A percentile compares a stretch with the other conserved stretches of the same genome.
These are phyloP conservation scores for Actinomortierella wolfii DNA, from an alignment of 371 early-diverging fungal genomes.

Conservation along the genomic window DNA sequence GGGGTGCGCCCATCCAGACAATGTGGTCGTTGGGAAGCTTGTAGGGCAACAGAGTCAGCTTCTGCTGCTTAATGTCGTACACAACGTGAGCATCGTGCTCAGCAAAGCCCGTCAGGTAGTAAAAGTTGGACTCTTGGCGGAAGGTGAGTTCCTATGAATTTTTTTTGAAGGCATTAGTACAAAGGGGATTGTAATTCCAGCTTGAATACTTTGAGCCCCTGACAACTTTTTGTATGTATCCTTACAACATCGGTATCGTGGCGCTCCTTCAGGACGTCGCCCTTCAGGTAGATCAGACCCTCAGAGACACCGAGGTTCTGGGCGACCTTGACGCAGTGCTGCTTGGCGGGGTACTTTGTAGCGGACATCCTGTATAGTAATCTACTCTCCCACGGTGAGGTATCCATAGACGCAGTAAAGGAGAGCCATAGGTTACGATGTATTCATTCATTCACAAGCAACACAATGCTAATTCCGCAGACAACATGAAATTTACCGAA, in stretches of 20 bases:
- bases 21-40: conserved; percentile 73
- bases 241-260: conserved; percentile 75
- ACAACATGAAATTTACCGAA: too few species aligned
- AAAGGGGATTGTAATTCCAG: too few species aligned
- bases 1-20: conserved; percentile 85
- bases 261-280: conserved; percentile 66
- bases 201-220: too few species aligned
- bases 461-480: too few species aligned
- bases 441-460: too few species aligned
- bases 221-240: neutral
- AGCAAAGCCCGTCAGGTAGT: conserved; percentile 72
- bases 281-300: conserved; percentile 72
- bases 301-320: conserved; percentile 57
- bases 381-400: neutral
- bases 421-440: too few species aligned
- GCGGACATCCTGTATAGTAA: conserved; percentile 15
- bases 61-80: conserved; percentile 66
- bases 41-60: conserved; percentile 71
- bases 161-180: too few species aligned
- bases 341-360: conserved; percentile 58
- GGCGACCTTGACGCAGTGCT: conserved; percentile 68
- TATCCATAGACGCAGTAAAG: too few species aligned
- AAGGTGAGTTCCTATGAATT: conserved; percentile 62
- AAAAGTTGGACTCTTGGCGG: conserved; percentile 88
- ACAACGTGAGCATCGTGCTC: conserved; percentile 80